These are phyloP conservation scores for Aureobasidium sp. DNA, from an alignment of 2,329 filamentous ascomycete genomes.

Conservation along the genomic window DNA sequence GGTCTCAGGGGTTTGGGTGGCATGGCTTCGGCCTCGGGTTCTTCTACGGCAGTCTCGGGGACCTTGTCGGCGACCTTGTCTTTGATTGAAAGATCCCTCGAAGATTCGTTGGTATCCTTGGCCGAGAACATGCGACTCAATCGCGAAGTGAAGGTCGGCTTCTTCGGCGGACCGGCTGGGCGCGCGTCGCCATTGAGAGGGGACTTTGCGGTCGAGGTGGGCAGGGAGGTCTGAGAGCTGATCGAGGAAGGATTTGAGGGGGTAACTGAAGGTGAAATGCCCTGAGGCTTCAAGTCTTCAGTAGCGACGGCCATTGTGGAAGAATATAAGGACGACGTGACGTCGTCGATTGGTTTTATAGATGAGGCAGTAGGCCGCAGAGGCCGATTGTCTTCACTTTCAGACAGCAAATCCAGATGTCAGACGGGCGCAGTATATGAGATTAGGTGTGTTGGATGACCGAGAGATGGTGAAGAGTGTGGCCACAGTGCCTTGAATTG, in stretches of 20 bases:
- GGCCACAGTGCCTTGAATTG: not conserved
- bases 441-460: not conserved
- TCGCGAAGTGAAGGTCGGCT: conserved; percentile 30
- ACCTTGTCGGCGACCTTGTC: conserved; percentile 21
- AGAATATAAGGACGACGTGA: not conserved
- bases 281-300: not conserved
- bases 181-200: conserved; percentile 14
- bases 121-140: conserved; percentile 35
- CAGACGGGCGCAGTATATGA: not conserved
- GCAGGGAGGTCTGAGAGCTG: conserved; percentile 19
- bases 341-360: not conserved
- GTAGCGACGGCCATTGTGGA: conserved; percentile 9
- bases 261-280: conserved; percentile 2
- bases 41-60: conserved; percentile 20
- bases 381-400: not conserved
- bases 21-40: conserved; percentile 15
- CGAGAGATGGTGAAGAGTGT: not conserved
- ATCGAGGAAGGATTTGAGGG: conserved; percentile 12
- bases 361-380: not conserved
- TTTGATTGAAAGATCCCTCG: conserved; percentile 12
- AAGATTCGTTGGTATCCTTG: conserved; percentile 19
- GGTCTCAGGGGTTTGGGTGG: conserved; percentile 15
- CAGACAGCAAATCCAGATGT: not conserved
- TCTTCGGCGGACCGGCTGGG: conserved; percentile 24
- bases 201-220: not conserved